Percentiles rank a stretch among this genome's conserved stretches.
phyloP scores from a whole-genome alignment of 2,329 filamentous ascomycete species.

The Beauveria sp. region DNA sequence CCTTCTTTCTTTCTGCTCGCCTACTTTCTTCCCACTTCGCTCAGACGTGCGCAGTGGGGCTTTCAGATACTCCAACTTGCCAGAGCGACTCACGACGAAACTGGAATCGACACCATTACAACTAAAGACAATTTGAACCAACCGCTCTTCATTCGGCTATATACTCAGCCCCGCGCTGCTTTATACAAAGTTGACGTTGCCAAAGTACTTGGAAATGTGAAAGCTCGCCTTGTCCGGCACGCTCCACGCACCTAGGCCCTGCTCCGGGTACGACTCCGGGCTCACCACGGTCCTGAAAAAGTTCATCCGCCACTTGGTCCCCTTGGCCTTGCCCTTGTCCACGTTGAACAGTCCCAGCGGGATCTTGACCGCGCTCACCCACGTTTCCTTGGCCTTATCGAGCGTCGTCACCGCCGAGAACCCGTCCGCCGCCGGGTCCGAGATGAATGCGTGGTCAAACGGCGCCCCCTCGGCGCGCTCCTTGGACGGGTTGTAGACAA shows the following conservation, averaged over 20 bases:
- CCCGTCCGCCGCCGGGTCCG: conserved; percentile 32
- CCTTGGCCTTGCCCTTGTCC: conserved; percentile 31
- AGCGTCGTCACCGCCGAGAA: conserved; percentile 33
- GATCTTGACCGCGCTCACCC: conserved; percentile 34
- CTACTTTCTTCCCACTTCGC: not conserved
- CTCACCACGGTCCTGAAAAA: conserved; percentile 41
- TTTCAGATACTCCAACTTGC: too few relatives aligned
- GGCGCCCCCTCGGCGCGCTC: conserved; percentile 31
- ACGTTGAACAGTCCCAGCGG: conserved; percentile 44
- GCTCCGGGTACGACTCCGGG: conserved; percentile 34
- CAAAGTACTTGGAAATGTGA: conserved; percentile 40
- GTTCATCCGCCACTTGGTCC: conserved; percentile 44
- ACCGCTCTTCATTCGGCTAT: not conserved
- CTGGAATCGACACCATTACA: not conserved
- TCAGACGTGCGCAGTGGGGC: not conserved
- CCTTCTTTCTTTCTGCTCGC: not conserved
- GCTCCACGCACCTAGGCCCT: conserved; percentile 38
- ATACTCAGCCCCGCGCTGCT: not conserved
- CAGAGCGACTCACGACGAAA: not conserved
- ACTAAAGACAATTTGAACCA: too few relatives aligned
- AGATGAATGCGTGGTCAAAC: conserved; percentile 36
- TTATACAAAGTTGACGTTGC: conserved; percentile 31
- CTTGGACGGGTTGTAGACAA: conserved; percentile 44
- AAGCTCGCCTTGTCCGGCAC: conserved; percentile 38
- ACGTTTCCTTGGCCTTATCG: conserved; percentile 27